These are phyloP conservation scores for Trametes maxima DNA, from an alignment of 768 basidiomycete genomes.

Conservation along the genomic window DNA sequence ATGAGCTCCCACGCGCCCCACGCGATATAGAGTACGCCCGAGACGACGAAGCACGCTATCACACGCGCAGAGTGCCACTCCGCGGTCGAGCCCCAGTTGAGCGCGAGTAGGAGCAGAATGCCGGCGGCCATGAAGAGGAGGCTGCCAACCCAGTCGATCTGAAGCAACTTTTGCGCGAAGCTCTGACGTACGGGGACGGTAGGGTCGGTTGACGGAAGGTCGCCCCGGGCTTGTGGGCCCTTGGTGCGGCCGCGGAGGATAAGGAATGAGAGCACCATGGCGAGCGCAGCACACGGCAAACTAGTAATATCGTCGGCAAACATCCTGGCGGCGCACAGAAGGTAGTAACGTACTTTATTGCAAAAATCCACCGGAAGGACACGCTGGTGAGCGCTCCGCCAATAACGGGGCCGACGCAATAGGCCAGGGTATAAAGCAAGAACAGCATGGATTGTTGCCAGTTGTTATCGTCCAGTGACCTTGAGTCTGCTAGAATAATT, in stretches of 20 bases:
- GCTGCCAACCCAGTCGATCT: slow-evolving; percentile 52
- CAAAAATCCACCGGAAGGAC: slow-evolving; percentile 57
- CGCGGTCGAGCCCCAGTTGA: slow-evolving; percentile 52
- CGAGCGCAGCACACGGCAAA: slow-evolving; percentile 41
- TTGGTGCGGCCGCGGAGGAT: slow-evolving; percentile 41
- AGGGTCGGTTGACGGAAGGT: slow-evolving; percentile 2
- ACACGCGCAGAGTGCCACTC: slow-evolving; percentile 46
- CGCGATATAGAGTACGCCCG: slow-evolving; percentile 42
- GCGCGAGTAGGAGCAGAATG: slow-evolving; percentile 49
- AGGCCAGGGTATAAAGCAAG: slow-evolving; percentile 47
- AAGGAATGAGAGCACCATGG: slow-evolving; percentile 43
- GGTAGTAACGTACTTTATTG: slow-evolving; percentile 46
- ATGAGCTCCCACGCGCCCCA: slow-evolving; percentile 48
- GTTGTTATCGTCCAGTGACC: slow-evolving; percentile 45
- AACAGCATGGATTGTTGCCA: slow-evolving; percentile 45
- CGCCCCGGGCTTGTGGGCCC: slow-evolving; percentile 20
- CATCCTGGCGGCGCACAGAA: neutral
- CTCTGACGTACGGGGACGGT: slow-evolving; percentile 16
- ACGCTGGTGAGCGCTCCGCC: slow-evolving; percentile 44
- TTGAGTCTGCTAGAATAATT: slow-evolving; percentile 47
- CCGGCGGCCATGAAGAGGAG: slow-evolving; percentile 46
- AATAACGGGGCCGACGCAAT: slow-evolving; percentile 46
- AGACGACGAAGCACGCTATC: slow-evolving; percentile 50
- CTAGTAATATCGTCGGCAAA: slow-evolving; percentile 27
- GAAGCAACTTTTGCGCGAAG: slow-evolving; percentile 33